These are phyloP conservation scores for Cryptococcus wingfieldii DNA, from an alignment of 1,284 basidiomycete species.

Conservation along the genomic window DNA sequence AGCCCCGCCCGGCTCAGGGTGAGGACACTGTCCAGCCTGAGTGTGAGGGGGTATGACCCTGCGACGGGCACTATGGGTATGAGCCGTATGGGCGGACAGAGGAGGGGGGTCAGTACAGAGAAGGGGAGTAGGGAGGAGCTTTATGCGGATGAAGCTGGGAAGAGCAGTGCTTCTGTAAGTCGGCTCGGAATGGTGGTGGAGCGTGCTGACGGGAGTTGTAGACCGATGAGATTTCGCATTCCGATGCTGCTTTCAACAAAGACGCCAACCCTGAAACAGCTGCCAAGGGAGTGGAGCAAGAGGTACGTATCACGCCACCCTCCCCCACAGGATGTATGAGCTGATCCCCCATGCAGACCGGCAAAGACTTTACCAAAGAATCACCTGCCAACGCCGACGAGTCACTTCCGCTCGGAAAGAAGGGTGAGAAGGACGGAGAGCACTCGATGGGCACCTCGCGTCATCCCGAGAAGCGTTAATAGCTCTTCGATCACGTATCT, in stretches of 20 bases:
- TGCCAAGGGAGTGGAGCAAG: constrained; percentile 30
- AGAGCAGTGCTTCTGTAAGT: constrained; percentile 41
- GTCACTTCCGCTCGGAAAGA: constrained; percentile 23
- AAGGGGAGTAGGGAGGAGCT: constrained; percentile 41
- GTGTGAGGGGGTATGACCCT: constrained; percentile 3
- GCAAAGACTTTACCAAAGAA: constrained; percentile 36
- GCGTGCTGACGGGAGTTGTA: constrained; percentile 2
- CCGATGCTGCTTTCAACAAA: constrained; percentile 41
- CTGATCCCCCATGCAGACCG: constrained; percentile 20
- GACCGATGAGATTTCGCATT: constrained; percentile 43
- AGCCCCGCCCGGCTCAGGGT: constrained; percentile 26
- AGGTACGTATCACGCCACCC: constrained; percentile 22
- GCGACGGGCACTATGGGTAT: background rate
- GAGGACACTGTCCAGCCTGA: constrained; percentile 24
- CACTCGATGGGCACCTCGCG: constrained; percentile 24
- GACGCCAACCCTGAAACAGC: constrained; percentile 30
- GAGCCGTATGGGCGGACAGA: background rate
- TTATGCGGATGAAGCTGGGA: constrained; percentile 40
- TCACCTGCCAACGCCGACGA: constrained; percentile 31
- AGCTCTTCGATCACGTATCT: background rate
- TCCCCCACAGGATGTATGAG: background rate
- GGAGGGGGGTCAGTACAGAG: constrained; percentile 33
- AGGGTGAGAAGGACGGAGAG: constrained; percentile 23
- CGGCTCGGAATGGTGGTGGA: background rate
- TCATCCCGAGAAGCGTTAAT: constrained; percentile 7